Evolutionary conservation across 2,329 filamentous ascomycete genomes (phyloP), one percentile per base, ranked within the genome.

Genomic region (Akanthomyces dipterigenus): DNA sequence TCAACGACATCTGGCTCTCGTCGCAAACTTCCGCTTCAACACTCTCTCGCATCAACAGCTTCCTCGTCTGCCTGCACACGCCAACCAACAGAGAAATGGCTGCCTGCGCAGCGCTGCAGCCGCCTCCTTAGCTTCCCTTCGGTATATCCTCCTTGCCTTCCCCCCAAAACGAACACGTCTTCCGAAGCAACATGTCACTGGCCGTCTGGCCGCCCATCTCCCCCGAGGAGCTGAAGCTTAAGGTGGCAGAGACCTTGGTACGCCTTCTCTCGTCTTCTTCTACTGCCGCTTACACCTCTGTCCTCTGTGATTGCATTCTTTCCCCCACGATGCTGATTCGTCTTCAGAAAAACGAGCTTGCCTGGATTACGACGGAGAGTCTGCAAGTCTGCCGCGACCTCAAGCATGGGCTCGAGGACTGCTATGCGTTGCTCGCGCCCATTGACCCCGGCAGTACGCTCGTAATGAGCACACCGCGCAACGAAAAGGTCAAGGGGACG

Each of bases 401-500:
- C 65, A 82, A 82, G 67, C 76, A 80, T 67, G 91, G 91, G 63
- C 84, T 98, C 3, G 87, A 95, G 72, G 92, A 97, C 75, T 97
- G 93, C 76, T 91, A 92, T 67, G 86, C 88, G 20, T 83, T 98
- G 26, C 85, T 99, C 34, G 89, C 91, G 8, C 92, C 93, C 1
- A 83, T 88, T 65, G 91, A 96, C 70, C 87, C 88, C 1, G 92
- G 92, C 9, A 93, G 88, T 68, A 99, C 93, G 1, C 84, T 99
- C 31, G 93, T 95, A 34, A 82, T 99, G 66, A 95, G 90, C 64
- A 96, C 93, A 16, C 83, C 89, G 61, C 85, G 93, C 61, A 93
- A 91, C 60, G 95, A 99, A 77, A 86, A 84, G 66, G 87, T 98
- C 64, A 99, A 99, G 74, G 95, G 95, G 20, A 90, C 91, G 68